phyloP scores from a whole-genome alignment of 1,284 basidiomycete genomes.

The Tremellales sp. region DNA sequence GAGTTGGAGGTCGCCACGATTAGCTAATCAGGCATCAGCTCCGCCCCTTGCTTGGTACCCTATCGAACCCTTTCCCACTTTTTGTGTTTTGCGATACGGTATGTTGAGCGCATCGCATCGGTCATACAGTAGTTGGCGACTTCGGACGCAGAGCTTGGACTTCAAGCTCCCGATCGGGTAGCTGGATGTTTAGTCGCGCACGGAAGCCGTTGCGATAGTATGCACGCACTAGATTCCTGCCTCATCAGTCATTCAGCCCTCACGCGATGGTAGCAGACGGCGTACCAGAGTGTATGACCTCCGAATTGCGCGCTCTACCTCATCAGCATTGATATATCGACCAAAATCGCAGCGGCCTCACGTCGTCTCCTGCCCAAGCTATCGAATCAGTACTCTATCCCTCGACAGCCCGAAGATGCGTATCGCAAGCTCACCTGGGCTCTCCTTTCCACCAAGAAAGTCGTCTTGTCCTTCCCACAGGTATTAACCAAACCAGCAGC shows the following conservation, averaged over 20 bases:
- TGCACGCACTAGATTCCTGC: conserved; percentile 23
- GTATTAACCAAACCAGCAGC: conserved; percentile 67
- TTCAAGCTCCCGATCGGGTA: conserved; percentile 85
- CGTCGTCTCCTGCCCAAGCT: conserved; percentile 76
- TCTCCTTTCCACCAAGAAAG: conserved; percentile 81
- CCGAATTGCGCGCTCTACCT: conserved; percentile 85
- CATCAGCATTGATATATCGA: conserved; percentile 4
- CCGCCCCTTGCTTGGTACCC: background rate
- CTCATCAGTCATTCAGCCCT: background rate
- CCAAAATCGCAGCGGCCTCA: conserved; percentile 41
- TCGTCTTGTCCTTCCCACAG: conserved; percentile 64
- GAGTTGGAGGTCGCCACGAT: conserved; percentile 65
- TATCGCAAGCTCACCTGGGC: conserved; percentile 43
- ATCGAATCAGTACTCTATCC: conserved; percentile 1
- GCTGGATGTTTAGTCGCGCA: conserved; percentile 56
- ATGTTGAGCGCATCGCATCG: conserved; percentile 66
- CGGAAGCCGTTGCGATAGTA: background rate
- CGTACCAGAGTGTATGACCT: conserved; percentile 87
- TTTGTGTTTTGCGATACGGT: conserved; percentile 71
- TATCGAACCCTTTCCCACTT: too few relatives aligned
- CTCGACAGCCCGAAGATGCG: conserved; percentile 1
- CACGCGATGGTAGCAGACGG: conserved; percentile 1
- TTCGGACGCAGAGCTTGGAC: conserved; percentile 79
- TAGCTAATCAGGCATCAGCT: conserved; percentile 51
- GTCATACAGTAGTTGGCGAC: conserved; percentile 77